Evolutionary conservation across 768 basidiomycete genomes (phyloP), one percentile per base, ranked within the genome.

Genomic region (Holtermannia corniformis): DNA sequence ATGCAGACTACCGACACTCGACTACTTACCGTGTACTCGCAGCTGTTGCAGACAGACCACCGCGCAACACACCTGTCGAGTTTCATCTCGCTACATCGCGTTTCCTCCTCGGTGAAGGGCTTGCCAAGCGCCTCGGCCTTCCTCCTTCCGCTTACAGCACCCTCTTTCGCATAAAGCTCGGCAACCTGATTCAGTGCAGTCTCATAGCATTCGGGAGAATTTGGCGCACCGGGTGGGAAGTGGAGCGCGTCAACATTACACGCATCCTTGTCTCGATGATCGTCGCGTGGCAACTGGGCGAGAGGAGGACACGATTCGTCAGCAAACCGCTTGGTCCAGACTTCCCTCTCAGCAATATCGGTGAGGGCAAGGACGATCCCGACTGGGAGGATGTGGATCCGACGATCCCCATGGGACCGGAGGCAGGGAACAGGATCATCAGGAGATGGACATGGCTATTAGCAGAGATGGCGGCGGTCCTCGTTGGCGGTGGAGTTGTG

Each of bases 251-350:
- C 16, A 27, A 10, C 1, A 53, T 59, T 24, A 62, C 67, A 16
- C 40, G 61, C 21, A 40, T 52, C 44, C 43, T 69, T 3, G 51
- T 72, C 7, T 45, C 55, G 16, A 52, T 70, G 53, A 52, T 72
- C 20, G 64, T 72, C 3, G 60, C 64, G 12, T 69, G 62, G 62
- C 64, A 68, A 42, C 51, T 72, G 2, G 71, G 71, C 0, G 54
- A 63, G 28, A 50, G 57, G 23, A 41, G 71, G 27, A 69, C 65
- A 13, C 56, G 51, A 27, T 72, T 69, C 44, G 61, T 61, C 3
- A 55, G 59, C 58, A 62, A 62, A 45, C 43, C 55, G 19, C 59
- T 62, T 41, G 42, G 32, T 2, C 46, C 11, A 4, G 44, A 50
- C 40, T 20, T 5, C 5, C 22, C 14, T 3, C 11, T 32, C 4